phyloP scores from a whole-genome alignment of 352 stramenopile species.

The Globisporangium lucens region DNA sequence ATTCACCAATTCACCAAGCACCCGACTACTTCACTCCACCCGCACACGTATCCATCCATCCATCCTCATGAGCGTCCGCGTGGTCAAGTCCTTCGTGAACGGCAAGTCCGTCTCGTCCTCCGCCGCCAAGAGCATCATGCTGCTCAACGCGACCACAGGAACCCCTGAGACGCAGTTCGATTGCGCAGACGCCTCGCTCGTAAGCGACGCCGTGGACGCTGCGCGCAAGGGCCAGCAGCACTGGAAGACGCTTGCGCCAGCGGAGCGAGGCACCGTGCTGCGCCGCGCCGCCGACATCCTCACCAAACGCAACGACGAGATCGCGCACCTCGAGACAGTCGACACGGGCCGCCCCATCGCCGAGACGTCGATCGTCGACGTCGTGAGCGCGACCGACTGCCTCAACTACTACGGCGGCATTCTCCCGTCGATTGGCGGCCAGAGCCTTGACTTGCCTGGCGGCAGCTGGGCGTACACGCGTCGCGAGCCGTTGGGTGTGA shows the following conservation, averaged over 20 bases:
- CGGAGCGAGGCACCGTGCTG: conserved; percentile 60
- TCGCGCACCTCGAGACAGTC: conserved; percentile 71
- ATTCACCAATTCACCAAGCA: not conserved
- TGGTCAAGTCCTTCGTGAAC: conserved; percentile 73
- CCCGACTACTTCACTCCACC: not conserved
- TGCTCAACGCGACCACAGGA: conserved; percentile 57
- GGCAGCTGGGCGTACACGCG: conserved; percentile 79
- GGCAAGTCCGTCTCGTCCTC: conserved; percentile 45
- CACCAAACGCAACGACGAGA: conserved; percentile 51
- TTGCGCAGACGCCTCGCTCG: conserved; percentile 38
- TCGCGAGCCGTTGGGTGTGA: conserved; percentile 68
- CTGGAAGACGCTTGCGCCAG: conserved; percentile 59
- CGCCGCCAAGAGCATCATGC: conserved; percentile 31
- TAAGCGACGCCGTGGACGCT: conserved; percentile 46
- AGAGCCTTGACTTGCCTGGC: conserved; percentile 60
- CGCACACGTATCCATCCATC: not conserved
- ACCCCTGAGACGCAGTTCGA: conserved; percentile 53
- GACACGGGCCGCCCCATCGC: conserved; percentile 76
- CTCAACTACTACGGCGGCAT: conserved; percentile 79
- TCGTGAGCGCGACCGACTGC: conserved; percentile 70
- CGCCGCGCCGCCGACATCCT: conserved; percentile 62
- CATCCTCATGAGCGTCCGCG: conserved; percentile 8
- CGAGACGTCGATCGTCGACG: conserved; percentile 68
- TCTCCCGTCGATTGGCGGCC: conserved; percentile 56
- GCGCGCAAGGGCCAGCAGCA: conserved; percentile 46